Conservation (phyloP, 768 basidiomycete genomes). For the Boletus patriciae region DNA sequence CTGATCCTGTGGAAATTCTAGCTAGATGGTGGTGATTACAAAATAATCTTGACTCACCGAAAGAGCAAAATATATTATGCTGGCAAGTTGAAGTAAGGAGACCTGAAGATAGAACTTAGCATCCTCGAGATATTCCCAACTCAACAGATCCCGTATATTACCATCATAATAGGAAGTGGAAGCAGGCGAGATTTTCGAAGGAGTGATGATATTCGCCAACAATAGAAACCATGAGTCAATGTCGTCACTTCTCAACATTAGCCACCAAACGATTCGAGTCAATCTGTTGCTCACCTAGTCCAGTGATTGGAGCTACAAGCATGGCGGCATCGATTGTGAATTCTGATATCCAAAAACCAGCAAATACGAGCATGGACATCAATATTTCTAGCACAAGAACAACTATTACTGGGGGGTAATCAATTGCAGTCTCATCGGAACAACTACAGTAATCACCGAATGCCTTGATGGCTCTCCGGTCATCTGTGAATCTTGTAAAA, state of each 20-base stretch:
- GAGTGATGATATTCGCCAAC: constrained; percentile 20
- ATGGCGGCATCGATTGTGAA: too few relatives aligned
- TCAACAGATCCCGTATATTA: not conserved
- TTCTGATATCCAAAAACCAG: constrained; percentile 4
- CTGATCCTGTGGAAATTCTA: not conserved
- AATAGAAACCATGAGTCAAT: constrained; percentile 22
- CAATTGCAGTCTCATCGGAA: not conserved
- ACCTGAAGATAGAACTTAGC: constrained; percentile 8
- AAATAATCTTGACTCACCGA: not conserved
- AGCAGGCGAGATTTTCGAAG: constrained; percentile 3
- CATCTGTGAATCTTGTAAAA: constrained; percentile 17
- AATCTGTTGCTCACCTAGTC: constrained; percentile 16
- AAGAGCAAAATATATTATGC: constrained; percentile 6
- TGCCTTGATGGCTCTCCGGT: constrained; percentile 10
- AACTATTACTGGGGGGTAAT: constrained; percentile 3
- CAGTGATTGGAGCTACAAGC: constrained; percentile 4
- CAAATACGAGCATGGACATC: constrained; percentile 12
- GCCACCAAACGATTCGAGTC: not conserved
- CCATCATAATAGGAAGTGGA: constrained; percentile 15
- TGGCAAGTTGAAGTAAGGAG: constrained; percentile 23
- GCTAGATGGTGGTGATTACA: not conserved
- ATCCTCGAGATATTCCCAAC: not conserved
- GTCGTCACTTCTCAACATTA: constrained; percentile 11
- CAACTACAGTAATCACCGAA: constrained; percentile 6
- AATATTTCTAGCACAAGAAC: constrained; percentile 19